A percentile compares a stretch with the other conserved stretches of the same genome.
These are phyloP conservation scores for Chaetomidium leptoderma DNA, from an alignment of 495 filamentous ascomycete genomes.

Conservation along the genomic window DNA sequence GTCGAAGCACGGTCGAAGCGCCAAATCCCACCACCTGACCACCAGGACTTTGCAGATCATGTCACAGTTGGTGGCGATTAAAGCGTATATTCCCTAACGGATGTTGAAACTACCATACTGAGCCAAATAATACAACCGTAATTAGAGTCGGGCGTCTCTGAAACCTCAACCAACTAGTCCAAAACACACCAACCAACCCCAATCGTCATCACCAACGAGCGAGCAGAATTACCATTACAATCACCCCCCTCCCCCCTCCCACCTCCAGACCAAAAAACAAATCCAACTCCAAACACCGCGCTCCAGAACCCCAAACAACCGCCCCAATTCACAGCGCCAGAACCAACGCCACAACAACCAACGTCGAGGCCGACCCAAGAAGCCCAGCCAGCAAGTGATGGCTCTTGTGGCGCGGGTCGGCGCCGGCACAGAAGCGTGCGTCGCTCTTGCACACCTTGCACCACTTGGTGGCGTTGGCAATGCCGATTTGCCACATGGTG, in stretches of 20 bases:
- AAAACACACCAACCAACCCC: not conserved
- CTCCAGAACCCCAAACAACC: not conserved
- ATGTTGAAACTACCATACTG: not conserved
- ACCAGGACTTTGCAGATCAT: no score
- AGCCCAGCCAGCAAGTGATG: not conserved
- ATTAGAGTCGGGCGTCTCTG: not conserved
- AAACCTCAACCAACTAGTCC: no score
- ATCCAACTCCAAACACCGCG: no score
- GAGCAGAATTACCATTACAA: no score
- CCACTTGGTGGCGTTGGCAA: not conserved
- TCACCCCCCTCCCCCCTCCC: not conserved
- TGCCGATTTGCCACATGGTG: not conserved
- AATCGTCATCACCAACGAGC: not conserved
- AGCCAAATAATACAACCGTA: not conserved
- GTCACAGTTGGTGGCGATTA: not conserved
- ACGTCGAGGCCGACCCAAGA: not conserved
- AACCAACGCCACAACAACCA: not conserved
- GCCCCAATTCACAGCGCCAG: not conserved
- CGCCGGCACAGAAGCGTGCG: not conserved
- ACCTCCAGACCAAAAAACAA: no score
- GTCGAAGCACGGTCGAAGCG: no score
- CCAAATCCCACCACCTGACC: no score
- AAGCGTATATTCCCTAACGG: not conserved
- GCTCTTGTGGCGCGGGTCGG: not conserved
- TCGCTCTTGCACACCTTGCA: constrained; percentile 6